phyloP scores from a whole-genome alignment of 164 flowering plant genomes.

The Liquidambar formosana region DNA sequence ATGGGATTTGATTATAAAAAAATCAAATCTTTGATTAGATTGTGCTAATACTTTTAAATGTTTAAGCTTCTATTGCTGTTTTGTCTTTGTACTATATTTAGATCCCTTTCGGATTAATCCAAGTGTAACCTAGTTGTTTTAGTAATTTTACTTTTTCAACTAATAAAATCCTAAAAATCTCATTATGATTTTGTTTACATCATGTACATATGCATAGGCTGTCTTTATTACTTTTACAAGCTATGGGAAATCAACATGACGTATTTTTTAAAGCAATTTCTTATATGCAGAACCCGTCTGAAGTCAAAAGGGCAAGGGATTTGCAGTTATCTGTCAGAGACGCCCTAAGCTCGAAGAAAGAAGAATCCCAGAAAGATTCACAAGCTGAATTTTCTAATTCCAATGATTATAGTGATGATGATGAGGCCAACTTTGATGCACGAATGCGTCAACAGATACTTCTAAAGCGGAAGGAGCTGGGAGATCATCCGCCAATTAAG shows the following conservation, averaged over 20 bases:
- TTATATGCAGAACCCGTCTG: constrained; percentile 46
- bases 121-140: no score
- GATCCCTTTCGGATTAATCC: no score
- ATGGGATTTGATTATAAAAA: no score
- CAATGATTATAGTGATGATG: constrained; percentile 56
- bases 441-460: constrained; percentile 86
- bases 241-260: not conserved
- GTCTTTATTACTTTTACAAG: not conserved
- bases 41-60: no score
- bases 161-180: not conserved
- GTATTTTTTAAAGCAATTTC: not conserved
- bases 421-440: constrained; percentile 82
- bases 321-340: constrained; percentile 73
- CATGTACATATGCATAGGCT: no score
- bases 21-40: no score
- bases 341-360: constrained; percentile 67
- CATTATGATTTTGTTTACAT: not conserved
- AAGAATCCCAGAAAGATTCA: constrained; percentile 37
- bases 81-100: no score
- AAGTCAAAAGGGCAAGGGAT: constrained; percentile 47
- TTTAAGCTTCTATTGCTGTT: no score
- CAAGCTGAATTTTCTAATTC: constrained; percentile 29
- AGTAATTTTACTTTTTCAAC: no score
- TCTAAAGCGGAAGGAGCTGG: constrained; percentile 63
- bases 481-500: constrained; percentile 57